These are phyloP conservation scores for Planoprotostelium fungivorum DNA, from an alignment of 78 protist genomes.

Conservation along the genomic window DNA sequence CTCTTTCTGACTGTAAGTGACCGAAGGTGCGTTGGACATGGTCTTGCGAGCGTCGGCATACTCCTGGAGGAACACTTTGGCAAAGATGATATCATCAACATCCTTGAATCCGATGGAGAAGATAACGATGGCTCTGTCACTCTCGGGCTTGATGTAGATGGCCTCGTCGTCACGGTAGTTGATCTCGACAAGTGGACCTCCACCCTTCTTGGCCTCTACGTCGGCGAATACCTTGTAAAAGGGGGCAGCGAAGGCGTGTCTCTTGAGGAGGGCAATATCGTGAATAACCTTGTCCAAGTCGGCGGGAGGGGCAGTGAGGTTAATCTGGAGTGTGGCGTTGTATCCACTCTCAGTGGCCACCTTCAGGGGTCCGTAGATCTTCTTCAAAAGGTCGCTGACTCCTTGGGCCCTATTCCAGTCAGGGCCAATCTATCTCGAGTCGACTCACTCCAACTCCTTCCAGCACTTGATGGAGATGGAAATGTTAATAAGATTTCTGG, in stretches of 20 bases:
- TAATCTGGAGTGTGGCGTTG: slow-evolving; percentile 31
- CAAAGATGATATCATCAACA: slow-evolving; percentile 65
- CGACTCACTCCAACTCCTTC: not conserved
- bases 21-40: slow-evolving; percentile 51
- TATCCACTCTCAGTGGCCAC: slow-evolving; percentile 56
- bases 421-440: not conserved
- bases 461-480: slow-evolving; percentile 27
- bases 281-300: slow-evolving; percentile 46
- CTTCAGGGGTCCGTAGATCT: slow-evolving; percentile 48
- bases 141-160: slow-evolving; percentile 53
- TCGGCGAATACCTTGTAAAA: slow-evolving; percentile 57
- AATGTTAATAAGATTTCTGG: slow-evolving; percentile 7
- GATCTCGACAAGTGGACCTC: slow-evolving; percentile 25
- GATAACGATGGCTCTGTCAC: slow-evolving; percentile 71
- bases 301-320: slow-evolving; percentile 25
- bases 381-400: slow-evolving; percentile 37
- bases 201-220: slow-evolving; percentile 34
- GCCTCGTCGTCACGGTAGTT: slow-evolving; percentile 59
- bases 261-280: slow-evolving; percentile 54
- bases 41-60: slow-evolving; percentile 58
- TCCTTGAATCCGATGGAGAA: slow-evolving; percentile 73
- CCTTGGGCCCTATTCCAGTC: not conserved
- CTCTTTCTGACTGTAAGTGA: slow-evolving; percentile 45
- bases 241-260: slow-evolving; percentile 71
- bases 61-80: slow-evolving; percentile 72